Base-by-base conservation (phyloP, 2,329 filamentous ascomycete species). In the Alternaria ventricosa region DNA sequence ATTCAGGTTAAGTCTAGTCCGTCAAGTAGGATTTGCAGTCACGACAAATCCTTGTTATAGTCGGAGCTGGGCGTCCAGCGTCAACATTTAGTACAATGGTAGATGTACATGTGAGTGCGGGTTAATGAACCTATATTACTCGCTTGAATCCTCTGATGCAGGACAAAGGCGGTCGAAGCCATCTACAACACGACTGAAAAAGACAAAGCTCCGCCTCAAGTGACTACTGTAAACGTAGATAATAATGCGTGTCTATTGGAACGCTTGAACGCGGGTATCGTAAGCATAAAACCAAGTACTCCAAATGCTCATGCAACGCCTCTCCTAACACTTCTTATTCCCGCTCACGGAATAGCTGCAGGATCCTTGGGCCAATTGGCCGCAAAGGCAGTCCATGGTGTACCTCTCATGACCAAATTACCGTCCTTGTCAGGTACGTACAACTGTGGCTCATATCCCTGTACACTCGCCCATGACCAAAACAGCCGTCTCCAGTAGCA, bases 401-500 rank as follows among this genome's bases (percentile, higher is more conserved):
- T 77, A 10, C 64, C 75, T 27, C 74, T 70, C 72, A 76, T 77
- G 7, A 70, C 66, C 65, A 68, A 67, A 13, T 76, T 70, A 46
- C 72, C 72, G 18, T 71, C 49, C 46, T 67, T 58, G 54, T 75
- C 74, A 23, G 63, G 57, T 2, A 49, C 57, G 56, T 78, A 78
- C n/a, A 78, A 63, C 43, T 70, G 45, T 12, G 75, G 75, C 54
- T 75, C 69, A 55, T 72, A 77, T 27, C 74, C 75, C 44, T 78
- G 75, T 13, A 78, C 75, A 8, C 68, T 71, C 2, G 73, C 62
- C 74, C 74, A 78, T 2, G 67, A 65, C 71, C 68, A 73, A 53
- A 78, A 75, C 12, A 78, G 56, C 6, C 75, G 71, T 53, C 75
- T 67, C 75, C 75, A 78, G 64, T 78, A 78, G 61, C 75, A 78